Evolutionary conservation across 352 stramenopile genomes (phyloP).

Genomic region (Blastocystis sp.): DNA sequence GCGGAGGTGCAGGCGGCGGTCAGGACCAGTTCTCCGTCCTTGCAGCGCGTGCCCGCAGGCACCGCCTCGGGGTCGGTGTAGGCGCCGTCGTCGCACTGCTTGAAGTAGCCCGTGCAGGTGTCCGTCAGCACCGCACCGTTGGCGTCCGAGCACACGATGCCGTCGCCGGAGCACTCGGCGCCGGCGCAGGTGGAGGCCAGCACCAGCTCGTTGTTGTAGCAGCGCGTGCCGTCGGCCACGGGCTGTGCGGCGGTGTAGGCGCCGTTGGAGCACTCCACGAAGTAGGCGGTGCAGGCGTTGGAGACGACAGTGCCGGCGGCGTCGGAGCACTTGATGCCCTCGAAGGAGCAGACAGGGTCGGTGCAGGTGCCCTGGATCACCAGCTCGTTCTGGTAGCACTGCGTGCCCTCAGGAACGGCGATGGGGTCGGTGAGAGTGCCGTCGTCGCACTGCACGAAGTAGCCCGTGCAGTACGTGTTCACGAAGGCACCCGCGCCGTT

Average conservation of each 20-base stretch:
- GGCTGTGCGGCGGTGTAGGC: neutral
- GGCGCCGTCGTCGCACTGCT: slow-evolving; percentile 12
- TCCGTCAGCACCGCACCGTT: slow-evolving; percentile 34
- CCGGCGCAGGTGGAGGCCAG: neutral
- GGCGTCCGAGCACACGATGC: slow-evolving; percentile 45
- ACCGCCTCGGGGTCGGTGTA: slow-evolving; percentile 25
- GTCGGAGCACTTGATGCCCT: slow-evolving; percentile 11
- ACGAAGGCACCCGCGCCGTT: slow-evolving; percentile 51
- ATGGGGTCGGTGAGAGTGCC: slow-evolving; percentile 17
- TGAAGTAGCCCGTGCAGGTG: slow-evolving; percentile 57
- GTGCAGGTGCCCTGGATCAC: slow-evolving; percentile 25
- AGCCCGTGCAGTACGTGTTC: slow-evolving; percentile 55
- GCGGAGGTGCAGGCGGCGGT: neutral
- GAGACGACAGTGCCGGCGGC: slow-evolving; percentile 2
- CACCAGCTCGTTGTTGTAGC: slow-evolving; percentile 65
- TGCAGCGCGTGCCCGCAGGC: slow-evolving; percentile 49
- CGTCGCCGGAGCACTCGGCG: slow-evolving; percentile 19
- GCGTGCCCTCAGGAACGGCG: slow-evolving; percentile 61
- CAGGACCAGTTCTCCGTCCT: slow-evolving; percentile 58
- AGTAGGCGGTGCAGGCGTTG: slow-evolving; percentile 60
- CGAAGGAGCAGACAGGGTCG: slow-evolving; percentile 10
- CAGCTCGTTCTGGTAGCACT: slow-evolving; percentile 57
- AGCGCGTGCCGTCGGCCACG: slow-evolving; percentile 11
- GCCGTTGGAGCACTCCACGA: slow-evolving; percentile 23
- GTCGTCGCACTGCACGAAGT: slow-evolving; percentile 55